These are phyloP conservation scores for Scorias spongiosa DNA, from an alignment of 2,329 filamentous ascomycete genomes.

Conservation along the genomic window DNA sequence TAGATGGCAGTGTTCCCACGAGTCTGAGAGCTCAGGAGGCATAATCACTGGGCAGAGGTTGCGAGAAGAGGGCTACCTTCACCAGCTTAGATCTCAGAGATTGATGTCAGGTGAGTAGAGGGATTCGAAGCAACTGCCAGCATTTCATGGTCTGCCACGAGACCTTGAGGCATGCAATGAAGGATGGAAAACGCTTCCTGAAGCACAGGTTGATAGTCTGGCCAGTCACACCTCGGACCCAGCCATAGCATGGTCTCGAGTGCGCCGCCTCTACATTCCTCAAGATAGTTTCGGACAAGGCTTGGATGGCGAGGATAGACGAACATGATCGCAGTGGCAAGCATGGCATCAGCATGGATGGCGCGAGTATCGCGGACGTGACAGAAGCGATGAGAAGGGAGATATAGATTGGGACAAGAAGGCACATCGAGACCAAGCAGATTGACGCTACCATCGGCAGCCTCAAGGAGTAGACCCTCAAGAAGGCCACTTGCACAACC, in stretches of 20 bases:
- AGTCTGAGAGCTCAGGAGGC: no score
- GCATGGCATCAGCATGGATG: slow-evolving; percentile 25
- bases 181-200: background rate
- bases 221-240: slow-evolving; percentile 29
- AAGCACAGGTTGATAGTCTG: slow-evolving; percentile 5
- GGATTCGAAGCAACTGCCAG: slow-evolving; percentile 6
- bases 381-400: slow-evolving; percentile 27
- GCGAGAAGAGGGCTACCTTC: no score
- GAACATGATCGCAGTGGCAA: slow-evolving; percentile 36
- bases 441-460: slow-evolving; percentile 12
- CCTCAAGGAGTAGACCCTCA: slow-evolving; percentile 28
- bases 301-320: slow-evolving; percentile 37
- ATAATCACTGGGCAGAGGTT: no score
- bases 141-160: slow-evolving; percentile 7
- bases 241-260: slow-evolving; percentile 28
- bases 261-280: slow-evolving; percentile 14
- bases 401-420: slow-evolving; percentile 29
- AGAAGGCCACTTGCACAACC: slow-evolving; percentile 38
- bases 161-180: background rate
- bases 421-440: slow-evolving; percentile 35
- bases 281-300: slow-evolving; percentile 31
- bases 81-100: no score
- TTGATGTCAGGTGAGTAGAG: background rate
- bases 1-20: background rate
- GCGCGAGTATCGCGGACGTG: slow-evolving; percentile 31